A percentile compares a stretch with the other conserved stretches of the same genome.
Conservation (phyloP, 805 yeast genomes). For the Wickerhamomyces hampshirensis region DNA sequence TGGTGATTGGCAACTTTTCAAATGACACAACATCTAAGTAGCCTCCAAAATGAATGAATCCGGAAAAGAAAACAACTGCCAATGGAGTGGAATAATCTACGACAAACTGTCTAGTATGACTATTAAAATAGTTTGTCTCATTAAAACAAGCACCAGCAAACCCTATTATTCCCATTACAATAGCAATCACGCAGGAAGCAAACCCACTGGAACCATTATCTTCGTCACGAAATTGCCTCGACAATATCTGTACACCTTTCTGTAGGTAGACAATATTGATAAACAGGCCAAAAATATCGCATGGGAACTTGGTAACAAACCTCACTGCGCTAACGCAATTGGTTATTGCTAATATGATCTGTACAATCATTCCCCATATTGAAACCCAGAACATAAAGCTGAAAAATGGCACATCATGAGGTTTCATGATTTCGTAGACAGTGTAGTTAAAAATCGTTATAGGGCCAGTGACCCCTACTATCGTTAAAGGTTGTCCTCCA, state of each 20-base stretch:
- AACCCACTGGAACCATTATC: slow-evolving; percentile 49
- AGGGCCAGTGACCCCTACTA: slow-evolving; percentile 98
- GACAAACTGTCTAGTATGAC: slow-evolving; percentile 59
- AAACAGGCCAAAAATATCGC: slow-evolving; percentile 91
- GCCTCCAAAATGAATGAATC: slow-evolving; percentile 90
- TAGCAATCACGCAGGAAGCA: slow-evolving; percentile 67
- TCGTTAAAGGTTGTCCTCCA: slow-evolving; percentile 88
- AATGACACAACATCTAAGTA: slow-evolving; percentile 52
- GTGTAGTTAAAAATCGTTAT: slow-evolving; percentile 89
- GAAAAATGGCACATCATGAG: slow-evolving; percentile 46
- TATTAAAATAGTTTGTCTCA: slow-evolving; percentile 56
- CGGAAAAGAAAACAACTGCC: slow-evolving; percentile 84
- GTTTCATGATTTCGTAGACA: slow-evolving; percentile 64
- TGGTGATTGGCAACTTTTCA: slow-evolving; percentile 61
- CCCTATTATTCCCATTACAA: slow-evolving; percentile 77
- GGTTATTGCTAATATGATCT: slow-evolving; percentile 61
- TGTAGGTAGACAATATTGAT: slow-evolving; percentile 84
- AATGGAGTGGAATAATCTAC: slow-evolving; percentile 85
- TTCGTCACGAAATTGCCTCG: slow-evolving; percentile 54
- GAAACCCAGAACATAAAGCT: slow-evolving; percentile 96
- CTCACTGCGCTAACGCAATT: slow-evolving; percentile 66
- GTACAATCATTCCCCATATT: slow-evolving; percentile 85
- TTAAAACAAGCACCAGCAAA: slow-evolving; percentile 48
- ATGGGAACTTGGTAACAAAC: slow-evolving; percentile 74
- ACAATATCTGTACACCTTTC: slow-evolving; percentile 81